phyloP scores from a whole-genome alignment of 176 grass and related monocot genomes.

The Ensete glaucum region DNA sequence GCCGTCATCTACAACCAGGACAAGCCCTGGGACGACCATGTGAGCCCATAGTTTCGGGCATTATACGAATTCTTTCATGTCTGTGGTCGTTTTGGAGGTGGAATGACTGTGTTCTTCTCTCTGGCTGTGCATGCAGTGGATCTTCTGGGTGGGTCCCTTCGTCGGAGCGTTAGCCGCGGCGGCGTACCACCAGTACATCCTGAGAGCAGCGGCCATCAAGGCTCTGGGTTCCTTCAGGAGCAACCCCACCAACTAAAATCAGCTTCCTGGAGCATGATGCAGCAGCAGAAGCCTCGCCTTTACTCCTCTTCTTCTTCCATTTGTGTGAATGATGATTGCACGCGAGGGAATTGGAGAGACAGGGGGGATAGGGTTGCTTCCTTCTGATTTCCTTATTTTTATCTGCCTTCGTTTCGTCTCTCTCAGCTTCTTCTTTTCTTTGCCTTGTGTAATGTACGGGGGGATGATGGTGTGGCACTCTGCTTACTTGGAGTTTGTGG shows the following conservation, averaged over 20 bases:
- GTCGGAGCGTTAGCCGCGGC: constrained; percentile 5
- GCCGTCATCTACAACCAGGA: constrained; percentile 17
- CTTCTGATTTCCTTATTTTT: not conserved
- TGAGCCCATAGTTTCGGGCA: not conserved
- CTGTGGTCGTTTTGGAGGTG: not conserved
- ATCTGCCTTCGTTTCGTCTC: not conserved
- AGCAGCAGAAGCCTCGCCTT: not conserved
- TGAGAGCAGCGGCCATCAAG: constrained; percentile 13
- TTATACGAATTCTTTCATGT: not conserved
- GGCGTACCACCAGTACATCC: constrained; percentile 19
- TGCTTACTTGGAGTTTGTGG: not conserved
- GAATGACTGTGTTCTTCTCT: not conserved
- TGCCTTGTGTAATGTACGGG: not conserved
- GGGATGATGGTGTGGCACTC: not conserved
- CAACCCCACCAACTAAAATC: constrained; percentile 14
- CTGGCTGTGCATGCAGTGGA: constrained; percentile 6
- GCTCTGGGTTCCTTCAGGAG: constrained; percentile 18
- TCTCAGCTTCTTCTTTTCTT: not conserved
- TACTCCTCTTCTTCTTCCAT: not conserved
- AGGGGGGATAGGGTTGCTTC: not conserved
- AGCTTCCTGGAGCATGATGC: not conserved
- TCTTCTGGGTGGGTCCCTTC: constrained; percentile 18
- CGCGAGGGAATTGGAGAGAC: not conserved
- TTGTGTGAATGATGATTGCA: not conserved
- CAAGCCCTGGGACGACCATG: constrained; percentile 12